Evolutionary conservation across 2,329 filamentous ascomycete genomes (phyloP), one percentile per base, ranked within the genome.

Genomic region (Tolypocladium sp.): DNA sequence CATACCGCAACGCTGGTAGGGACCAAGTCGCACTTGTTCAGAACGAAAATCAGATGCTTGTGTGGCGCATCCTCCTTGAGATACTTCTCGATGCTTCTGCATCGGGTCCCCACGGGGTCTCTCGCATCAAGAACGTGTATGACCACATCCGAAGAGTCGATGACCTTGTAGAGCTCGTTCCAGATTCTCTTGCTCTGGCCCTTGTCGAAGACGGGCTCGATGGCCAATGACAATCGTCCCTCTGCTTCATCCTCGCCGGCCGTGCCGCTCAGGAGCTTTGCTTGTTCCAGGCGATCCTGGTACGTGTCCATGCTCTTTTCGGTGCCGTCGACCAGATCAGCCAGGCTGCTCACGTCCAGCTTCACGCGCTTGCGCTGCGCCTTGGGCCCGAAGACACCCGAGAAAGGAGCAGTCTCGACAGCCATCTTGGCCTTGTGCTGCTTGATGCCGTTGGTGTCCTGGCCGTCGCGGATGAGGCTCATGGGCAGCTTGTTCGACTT

Each of bases 401-500:
- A 79, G 70, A 96, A 99, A 0, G 92, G 91, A 38, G 89, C 84
- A 22, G 87, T 90, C 77, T 96, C 92, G 55, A 97, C 88, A 12
- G 91, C 85, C 79, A 97, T 96, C 80, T 96, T 97, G 44, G 93
- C 93, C 70, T 90, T 84, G 74, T 97, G 93, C 72, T 96, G 86
- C 77, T 96, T 95, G 60, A 96, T 74, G 0, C 92, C 93, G 68
- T 96, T 93, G 66, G 87, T 72, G 59, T 74, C 86, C 82, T 88
- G 81, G 58, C 84, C 84, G 69, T 97, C 93, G 62, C 86, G 83
- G 70, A 99, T 96, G 72, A 99, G 78, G 66, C 87, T 93, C 91
- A 99, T 93, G 46, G 94, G 94, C 55, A 99, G 82, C 79, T 97
- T 97, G 76, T 97, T 97, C 65, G 90, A 89, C 79, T 97, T 97